These are phyloP conservation scores for Neofusicoccum kwambonambiense DNA, from an alignment of 2,329 filamentous ascomycete species.

Conservation along the genomic window DNA sequence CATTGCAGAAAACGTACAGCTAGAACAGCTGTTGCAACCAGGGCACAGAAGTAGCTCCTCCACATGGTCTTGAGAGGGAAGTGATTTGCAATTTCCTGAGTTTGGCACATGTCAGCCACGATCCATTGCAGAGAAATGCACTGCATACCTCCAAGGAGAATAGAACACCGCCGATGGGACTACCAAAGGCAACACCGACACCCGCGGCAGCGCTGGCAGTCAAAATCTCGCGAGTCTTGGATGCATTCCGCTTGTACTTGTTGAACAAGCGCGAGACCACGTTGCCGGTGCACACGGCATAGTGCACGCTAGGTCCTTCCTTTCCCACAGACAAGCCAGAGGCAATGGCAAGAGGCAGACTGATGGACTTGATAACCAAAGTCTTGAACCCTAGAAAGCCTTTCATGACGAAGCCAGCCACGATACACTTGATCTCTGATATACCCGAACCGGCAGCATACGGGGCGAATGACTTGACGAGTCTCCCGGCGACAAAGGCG, in stretches of 20 bases:
- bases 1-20: slow-evolving; percentile 51
- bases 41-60: slow-evolving; percentile 95
- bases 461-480: slow-evolving; percentile 89
- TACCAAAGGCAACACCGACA: slow-evolving; percentile 94
- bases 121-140: background rate
- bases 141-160: slow-evolving; percentile 76
- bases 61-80: slow-evolving; percentile 97
- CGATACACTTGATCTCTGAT: slow-evolving; percentile 98
- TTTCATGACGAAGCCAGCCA: slow-evolving; percentile 98
- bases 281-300: slow-evolving; percentile 95
- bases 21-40: slow-evolving; percentile 89
- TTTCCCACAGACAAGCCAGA: slow-evolving; percentile 95
- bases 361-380: slow-evolving; percentile 88
- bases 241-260: slow-evolving; percentile 88
- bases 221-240: slow-evolving; percentile 91
- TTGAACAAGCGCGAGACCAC: slow-evolving; percentile 90
- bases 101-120: slow-evolving; percentile 29
- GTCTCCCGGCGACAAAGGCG: slow-evolving; percentile 74
- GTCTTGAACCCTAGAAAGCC: slow-evolving; percentile 93
- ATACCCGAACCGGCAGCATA: slow-evolving; percentile 97
- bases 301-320: slow-evolving; percentile 97
- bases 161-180: slow-evolving; percentile 91
- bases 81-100: slow-evolving; percentile 83
- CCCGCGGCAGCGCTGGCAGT: slow-evolving; percentile 93
- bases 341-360: slow-evolving; percentile 85